Evolutionary conservation across 2,329 filamentous ascomycete genomes (phyloP).

Genomic region (Verticillium nonalfalfae): DNA sequence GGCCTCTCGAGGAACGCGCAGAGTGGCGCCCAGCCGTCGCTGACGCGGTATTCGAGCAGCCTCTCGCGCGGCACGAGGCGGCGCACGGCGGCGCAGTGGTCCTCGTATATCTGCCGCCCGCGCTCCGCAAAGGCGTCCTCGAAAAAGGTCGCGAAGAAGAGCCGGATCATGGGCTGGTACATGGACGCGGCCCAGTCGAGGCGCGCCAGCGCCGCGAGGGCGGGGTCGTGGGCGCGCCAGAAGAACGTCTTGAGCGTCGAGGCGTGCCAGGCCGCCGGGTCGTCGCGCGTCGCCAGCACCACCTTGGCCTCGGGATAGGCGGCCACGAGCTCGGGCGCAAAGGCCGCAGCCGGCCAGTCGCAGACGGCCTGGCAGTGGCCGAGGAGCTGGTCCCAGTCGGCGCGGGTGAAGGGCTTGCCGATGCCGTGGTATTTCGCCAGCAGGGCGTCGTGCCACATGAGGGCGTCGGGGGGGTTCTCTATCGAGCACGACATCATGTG

Average conservation of each 20-base stretch:
- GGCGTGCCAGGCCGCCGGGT: slow-evolving; percentile 17
- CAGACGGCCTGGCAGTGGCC: slow-evolving; percentile 20
- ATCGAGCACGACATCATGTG: slow-evolving; percentile 19
- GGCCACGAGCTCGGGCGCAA: slow-evolving; percentile 29
- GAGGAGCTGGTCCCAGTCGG: slow-evolving; percentile 13
- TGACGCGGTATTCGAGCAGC: slow-evolving; percentile 26
- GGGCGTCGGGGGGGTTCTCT: background rate
- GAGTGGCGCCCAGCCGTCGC: slow-evolving; percentile 33
- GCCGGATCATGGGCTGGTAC: background rate
- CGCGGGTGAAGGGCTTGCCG: slow-evolving; percentile 9
- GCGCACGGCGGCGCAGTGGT: slow-evolving; percentile 6
- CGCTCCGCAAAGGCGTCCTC: background rate
- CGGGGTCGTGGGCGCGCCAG: background rate
- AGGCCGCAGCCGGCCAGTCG: slow-evolving; percentile 28
- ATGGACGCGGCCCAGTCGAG: slow-evolving; percentile 1
- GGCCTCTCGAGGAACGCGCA: slow-evolving; percentile 30
- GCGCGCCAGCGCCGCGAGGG: background rate
- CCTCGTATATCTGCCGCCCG: background rate
- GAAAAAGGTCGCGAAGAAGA: background rate
- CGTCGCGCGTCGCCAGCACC: slow-evolving; percentile 23
- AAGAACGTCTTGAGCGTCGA: background rate
- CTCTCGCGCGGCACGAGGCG: slow-evolving; percentile 8
- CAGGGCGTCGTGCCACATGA: slow-evolving; percentile 15
- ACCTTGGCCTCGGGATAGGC: slow-evolving; percentile 35
- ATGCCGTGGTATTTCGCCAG: slow-evolving; percentile 12